Evolutionary conservation across 31 red algal species (phyloP).

Genomic region (Endocladia muricata): DNA sequence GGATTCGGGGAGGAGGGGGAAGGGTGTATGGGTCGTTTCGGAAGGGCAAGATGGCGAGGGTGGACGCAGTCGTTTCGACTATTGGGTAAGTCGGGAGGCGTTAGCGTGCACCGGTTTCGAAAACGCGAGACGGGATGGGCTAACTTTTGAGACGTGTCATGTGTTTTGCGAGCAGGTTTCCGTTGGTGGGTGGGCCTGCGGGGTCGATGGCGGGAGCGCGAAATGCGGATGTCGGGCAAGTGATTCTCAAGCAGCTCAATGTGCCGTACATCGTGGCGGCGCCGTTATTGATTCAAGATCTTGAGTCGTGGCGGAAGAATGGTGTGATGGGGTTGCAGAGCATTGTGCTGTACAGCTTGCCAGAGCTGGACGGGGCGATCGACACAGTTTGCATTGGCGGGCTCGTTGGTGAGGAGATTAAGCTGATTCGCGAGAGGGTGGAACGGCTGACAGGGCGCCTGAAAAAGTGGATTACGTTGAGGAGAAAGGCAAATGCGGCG

Average conservation of each 20-base stretch:
- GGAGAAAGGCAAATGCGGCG: constrained; percentile 30
- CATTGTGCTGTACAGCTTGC: constrained; percentile 64
- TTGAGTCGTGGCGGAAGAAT: constrained; percentile 41
- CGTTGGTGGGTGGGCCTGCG: constrained; percentile 68
- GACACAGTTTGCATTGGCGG: constrained; percentile 72
- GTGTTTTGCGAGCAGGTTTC: no score
- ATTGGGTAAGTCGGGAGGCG: no score
- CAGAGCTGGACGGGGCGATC: constrained; percentile 71
- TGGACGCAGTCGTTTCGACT: constrained; percentile 60
- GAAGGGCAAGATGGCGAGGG: constrained; percentile 12
- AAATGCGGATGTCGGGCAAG: constrained; percentile 41
- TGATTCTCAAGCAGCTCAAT: constrained; percentile 34
- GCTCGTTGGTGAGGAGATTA: constrained; percentile 64
- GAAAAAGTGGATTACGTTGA: constrained; percentile 37
- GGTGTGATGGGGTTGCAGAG: constrained; percentile 67
- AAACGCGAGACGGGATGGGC: neutral
- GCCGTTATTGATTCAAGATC: constrained; percentile 65
- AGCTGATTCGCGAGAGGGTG: constrained; percentile 48
- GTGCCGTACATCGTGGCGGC: constrained; percentile 74
- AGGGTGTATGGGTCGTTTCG: constrained; percentile 22
- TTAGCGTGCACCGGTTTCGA: neutral
- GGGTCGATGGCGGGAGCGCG: constrained; percentile 73
- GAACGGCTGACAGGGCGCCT: constrained; percentile 49
- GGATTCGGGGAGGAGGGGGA: neutral
- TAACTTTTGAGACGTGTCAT: no score